Base-by-base conservation (phyloP, 345 rosid species). In the Odontarrhena argentea region DNA sequence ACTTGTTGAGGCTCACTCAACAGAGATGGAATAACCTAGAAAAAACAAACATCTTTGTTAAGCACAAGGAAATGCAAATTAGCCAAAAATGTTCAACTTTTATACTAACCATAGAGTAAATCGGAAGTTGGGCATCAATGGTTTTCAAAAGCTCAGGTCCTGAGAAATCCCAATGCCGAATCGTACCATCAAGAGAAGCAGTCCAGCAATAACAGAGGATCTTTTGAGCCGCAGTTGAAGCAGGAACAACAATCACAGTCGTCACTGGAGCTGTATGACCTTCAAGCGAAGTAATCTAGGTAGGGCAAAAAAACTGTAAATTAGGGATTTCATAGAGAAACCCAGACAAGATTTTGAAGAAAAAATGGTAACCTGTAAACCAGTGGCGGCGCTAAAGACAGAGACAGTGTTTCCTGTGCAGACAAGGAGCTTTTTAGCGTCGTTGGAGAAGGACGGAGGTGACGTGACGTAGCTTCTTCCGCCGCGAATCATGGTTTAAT, bases 401-500 rank as follows among this genome's bases (percentile, higher is more conserved):
- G 93, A 78, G 71, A 94, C 90, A 12, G 83, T 77, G 77, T 82
- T 82, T 45, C 84, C 81, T 35, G 96, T 78, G 79, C 96, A 94
- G 42, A 91, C 83, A 24, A 94, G 93, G 1, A 91, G 90, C 60
- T 85, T 83, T 69, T 87, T 94, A 38, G 88, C 85, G 62, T 91
- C 99, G 71, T 91, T 94, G 60, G 99, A 94, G 91, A 94, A 91
- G 6, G 91, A 86, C 1, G 96, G 97, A 53, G 88, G 77, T 7
- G 96, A 84, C 2, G 85, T 73, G 0, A 85, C 88, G 37, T 81
- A 84, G 85, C 82, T 87, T 63, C 73, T 87, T 18, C 99, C 97
- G 51, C 97, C 96, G 58, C 87, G 80, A 10, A 87, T 84, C 97
- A 91, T 94, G 9, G 50, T 66, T 66, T 40, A 2, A 8, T 1